phyloP scores from a whole-genome alignment of 1,139 yeast species.

The Geotrichum klebahnii region DNA sequence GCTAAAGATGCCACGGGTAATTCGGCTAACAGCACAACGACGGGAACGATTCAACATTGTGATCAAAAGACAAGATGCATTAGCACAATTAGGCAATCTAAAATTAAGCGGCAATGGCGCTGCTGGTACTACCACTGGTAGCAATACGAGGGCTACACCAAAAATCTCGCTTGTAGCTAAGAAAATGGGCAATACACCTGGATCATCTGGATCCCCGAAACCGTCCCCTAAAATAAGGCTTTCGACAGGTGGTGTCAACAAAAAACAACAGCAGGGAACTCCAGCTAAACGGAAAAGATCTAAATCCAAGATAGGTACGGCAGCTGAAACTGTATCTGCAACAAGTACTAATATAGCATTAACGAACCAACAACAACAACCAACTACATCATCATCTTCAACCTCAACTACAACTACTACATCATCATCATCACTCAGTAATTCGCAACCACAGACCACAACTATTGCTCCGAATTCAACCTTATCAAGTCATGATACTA shows the following conservation, averaged over 20 bases:
- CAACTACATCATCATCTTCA: neutral
- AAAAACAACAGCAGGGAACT: neutral
- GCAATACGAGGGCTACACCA: conserved; percentile 10
- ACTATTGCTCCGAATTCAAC: too few relatives aligned
- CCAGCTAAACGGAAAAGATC: conserved; percentile 6
- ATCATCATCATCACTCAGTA: neutral
- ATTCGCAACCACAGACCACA: neutral
- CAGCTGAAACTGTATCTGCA: neutral
- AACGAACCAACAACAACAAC: neutral
- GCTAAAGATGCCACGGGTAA: conserved; percentile 64
- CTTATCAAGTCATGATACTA: too few relatives aligned
- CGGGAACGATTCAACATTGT: conserved; percentile 48
- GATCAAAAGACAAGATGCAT: conserved; percentile 21
- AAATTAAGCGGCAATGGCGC: neutral
- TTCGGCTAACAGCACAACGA: conserved; percentile 57
- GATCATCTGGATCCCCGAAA: neutral
- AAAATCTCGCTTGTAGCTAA: conserved; percentile 21
- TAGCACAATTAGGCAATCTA: neutral
- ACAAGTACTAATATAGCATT: neutral
- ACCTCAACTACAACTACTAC: conserved; percentile 6
- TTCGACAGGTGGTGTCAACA: conserved; percentile 7
- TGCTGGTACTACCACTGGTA: neutral
- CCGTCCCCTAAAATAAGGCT: conserved; percentile 8
- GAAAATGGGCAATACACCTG: neutral
- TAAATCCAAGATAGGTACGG: neutral